Evolutionary conservation across 495 filamentous ascomycete species (phyloP), one percentile per base, ranked within the genome.

Genomic region (Sphaerosporella brunnea): DNA sequence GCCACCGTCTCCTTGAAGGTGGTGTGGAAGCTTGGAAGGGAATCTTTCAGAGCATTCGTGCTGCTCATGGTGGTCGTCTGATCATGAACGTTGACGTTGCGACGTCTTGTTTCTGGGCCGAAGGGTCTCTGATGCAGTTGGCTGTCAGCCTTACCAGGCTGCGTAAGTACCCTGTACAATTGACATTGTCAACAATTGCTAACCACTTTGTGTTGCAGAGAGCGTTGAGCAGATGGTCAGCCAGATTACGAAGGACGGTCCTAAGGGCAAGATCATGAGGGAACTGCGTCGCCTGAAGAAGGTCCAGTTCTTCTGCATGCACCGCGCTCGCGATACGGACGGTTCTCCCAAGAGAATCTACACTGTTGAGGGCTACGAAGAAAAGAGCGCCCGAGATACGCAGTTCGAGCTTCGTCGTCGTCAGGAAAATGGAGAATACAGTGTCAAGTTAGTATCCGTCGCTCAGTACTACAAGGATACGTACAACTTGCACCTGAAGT

Each of bases 61-160:
- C 54, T 36, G 56, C 53, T 5, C 51, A 73, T 52, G 65, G 67
- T 25, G 65, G 69, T 21, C 73, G 73, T 4, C 63, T 88, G 13
- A 68, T 82, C 2, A 62, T 97, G 51, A 94, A 93, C 51, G 74
- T 92, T 20, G 86, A 96, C 53, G 75, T 82, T 47, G 72, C 80
- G 41, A 85, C 85, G 48, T 73, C 79, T 18, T 73, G 72, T n/a
- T 90, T 87, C 65, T 87, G 77, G 77, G 63, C 61, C 7, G 56
- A 62, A 10, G 62, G 68, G 21, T 59, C 53, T 21, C 44, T 73
- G 10, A 30, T 54, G 48, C 53, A 56, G 1, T 35, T 55, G 39
- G 58, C 60, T 0, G 24, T 20, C 1, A 43, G 26, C 13, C 7
- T 43, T 5, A 18, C 16, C 16, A 37, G 35, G 15, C 4, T 37